Evolutionary conservation across 768 basidiomycete species (phyloP).

Genomic region (Sporobolomyces pararoseus): DNA sequence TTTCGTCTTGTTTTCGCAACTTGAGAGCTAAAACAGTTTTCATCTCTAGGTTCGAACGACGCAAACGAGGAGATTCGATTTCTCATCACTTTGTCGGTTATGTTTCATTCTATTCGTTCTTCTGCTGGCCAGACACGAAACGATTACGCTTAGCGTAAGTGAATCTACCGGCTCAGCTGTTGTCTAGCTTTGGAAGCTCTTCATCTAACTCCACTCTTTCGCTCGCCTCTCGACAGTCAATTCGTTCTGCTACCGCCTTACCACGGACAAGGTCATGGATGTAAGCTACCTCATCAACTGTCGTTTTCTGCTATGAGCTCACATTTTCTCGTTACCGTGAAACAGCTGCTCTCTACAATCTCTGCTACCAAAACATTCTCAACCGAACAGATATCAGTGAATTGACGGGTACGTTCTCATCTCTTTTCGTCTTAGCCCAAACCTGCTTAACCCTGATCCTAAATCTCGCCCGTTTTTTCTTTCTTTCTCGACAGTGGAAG

Average conservation of each 20-base stretch:
- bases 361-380: constrained; percentile 74
- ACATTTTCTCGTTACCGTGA: neutral
- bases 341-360: constrained; percentile 77
- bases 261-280: constrained; percentile 84
- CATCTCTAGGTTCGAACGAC: neutral
- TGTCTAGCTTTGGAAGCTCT: no score
- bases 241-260: constrained; percentile 89
- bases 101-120: constrained; percentile 90
- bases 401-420: constrained; percentile 56
- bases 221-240: constrained; percentile 58
- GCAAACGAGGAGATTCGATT: constrained; percentile 43
- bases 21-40: no score
- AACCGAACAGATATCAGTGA: constrained; percentile 71
- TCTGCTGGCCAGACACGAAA: constrained; percentile 86
- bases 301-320: neutral
- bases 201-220: no score
- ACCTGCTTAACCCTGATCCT: no score
- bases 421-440: no score
- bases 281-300: constrained; percentile 54
- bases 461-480: no score
- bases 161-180: no score
- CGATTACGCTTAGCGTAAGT: constrained; percentile 77
- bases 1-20: neutral
- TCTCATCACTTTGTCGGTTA: constrained; percentile 93
- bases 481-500: constrained; percentile 61